Conservation (phyloP, 2,329 filamentous ascomycete genomes). For the Penicillium glabrum region DNA sequence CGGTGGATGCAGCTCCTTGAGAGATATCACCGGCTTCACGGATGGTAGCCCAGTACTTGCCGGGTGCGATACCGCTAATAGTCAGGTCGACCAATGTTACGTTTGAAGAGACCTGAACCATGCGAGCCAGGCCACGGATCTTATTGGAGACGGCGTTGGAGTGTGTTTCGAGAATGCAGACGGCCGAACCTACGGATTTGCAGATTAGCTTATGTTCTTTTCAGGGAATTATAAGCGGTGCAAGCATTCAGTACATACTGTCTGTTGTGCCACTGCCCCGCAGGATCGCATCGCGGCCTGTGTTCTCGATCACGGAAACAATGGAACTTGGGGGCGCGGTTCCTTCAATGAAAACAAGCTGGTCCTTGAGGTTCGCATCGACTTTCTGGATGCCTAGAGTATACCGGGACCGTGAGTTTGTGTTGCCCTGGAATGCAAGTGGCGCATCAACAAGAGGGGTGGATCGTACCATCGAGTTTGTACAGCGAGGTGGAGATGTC, state of each 20-base stretch:
- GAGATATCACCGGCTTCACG: conserved; percentile 86
- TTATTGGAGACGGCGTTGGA: conserved; percentile 60
- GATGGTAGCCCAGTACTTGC: conserved; percentile 80
- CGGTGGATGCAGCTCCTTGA: conserved; percentile 76
- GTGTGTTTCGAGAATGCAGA: conserved; percentile 93
- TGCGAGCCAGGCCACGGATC: conserved; percentile 83
- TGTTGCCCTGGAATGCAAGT: not conserved
- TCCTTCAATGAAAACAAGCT: conserved; percentile 81
- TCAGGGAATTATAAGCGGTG: not conserved
- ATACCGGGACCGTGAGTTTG: not conserved
- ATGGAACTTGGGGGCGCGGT: conserved; percentile 88
- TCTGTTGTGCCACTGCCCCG: conserved; percentile 83
- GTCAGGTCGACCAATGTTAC: conserved; percentile 86
- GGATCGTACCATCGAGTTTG: conserved; percentile 62
- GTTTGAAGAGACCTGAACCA: conserved; percentile 82
- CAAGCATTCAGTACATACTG: conserved; percentile 54
- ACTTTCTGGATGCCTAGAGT: conserved; percentile 73
- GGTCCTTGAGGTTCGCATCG: conserved; percentile 76
- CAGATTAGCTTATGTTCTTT: not conserved
- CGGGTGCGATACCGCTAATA: conserved; percentile 75
- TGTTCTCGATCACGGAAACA: conserved; percentile 82
- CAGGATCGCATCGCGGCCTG: conserved; percentile 90
- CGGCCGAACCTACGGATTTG: conserved; percentile 50
- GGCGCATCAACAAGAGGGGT: not conserved
- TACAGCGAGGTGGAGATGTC: conserved; percentile 77